These are phyloP conservation scores for Rhodotorula paludigena DNA, from an alignment of 768 basidiomycete genomes.

Conservation along the genomic window DNA sequence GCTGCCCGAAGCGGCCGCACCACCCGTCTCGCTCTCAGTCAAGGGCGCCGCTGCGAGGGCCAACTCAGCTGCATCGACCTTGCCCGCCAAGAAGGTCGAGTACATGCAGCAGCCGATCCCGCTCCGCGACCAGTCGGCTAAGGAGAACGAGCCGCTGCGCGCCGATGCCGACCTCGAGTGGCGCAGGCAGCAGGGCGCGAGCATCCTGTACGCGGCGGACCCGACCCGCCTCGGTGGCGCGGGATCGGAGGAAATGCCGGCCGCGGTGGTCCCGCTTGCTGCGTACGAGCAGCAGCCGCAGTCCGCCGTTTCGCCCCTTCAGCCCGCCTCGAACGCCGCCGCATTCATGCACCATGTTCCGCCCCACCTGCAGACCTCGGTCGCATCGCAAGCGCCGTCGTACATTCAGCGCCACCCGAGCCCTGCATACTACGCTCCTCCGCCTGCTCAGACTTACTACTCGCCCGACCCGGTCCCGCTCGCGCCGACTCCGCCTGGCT, in stretches of 20 bases:
- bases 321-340: constrained; percentile 1
- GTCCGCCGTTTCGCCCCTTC: not conserved
- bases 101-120: too few relatives aligned
- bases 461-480: constrained; percentile 12
- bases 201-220: constrained; percentile 35
- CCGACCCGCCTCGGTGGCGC: constrained; percentile 4
- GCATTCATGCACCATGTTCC: constrained; percentile 30
- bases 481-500: constrained; percentile 23
- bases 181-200: constrained; percentile 26
- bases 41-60: constrained; percentile 6
- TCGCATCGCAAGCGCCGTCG: not conserved
- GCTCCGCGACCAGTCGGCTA: too few relatives aligned
- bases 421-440: constrained; percentile 24
- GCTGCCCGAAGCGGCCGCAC: constrained; percentile 5
- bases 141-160: not conserved
- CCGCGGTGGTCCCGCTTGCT: not conserved
- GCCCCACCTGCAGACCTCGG: constrained; percentile 25
- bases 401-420: constrained; percentile 21
- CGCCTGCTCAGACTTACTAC: constrained; percentile 19
- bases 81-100: constrained; percentile 2
- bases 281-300: constrained; percentile 2
- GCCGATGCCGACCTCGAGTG: constrained; percentile 3
- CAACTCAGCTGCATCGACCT: not conserved
- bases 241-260: not conserved
- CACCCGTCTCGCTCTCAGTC: constrained; percentile 17